Percentiles rank a stretch among this genome's conserved stretches.
Conservation (phyloP, 192 early-diverging fungal genomes). For the Coemansia sp. region DNA sequence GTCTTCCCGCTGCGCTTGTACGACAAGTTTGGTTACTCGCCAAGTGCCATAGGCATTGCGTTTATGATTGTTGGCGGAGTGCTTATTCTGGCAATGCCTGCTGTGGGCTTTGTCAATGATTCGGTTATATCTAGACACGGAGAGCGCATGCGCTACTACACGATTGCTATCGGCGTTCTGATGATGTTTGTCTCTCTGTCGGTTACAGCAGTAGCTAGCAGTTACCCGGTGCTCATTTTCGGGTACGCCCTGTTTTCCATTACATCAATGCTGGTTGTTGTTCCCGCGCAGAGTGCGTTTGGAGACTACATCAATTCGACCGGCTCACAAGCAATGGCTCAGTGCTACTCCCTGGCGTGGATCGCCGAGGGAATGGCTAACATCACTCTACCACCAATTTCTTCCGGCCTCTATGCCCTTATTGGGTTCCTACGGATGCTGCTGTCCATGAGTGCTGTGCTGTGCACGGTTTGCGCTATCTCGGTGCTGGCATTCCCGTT, state of each 20-base stretch:
- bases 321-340: slow-evolving; percentile 40
- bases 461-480: slow-evolving; percentile 26
- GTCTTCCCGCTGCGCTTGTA: slow-evolving; percentile 41
- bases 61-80: slow-evolving; percentile 47
- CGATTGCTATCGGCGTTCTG: slow-evolving; percentile 22
- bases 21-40: slow-evolving; percentile 45
- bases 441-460: slow-evolving; percentile 30
- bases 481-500: slow-evolving; percentile 33
- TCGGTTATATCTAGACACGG: slow-evolving; percentile 19
- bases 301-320: slow-evolving; percentile 48
- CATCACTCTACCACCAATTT: slow-evolving; percentile 36
- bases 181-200: slow-evolving; percentile 25
- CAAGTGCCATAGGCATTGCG: slow-evolving; percentile 35
- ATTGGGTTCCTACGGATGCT: slow-evolving; percentile 38
- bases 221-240: slow-evolving; percentile 32
- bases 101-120: slow-evolving; percentile 37
- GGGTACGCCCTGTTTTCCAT: slow-evolving; percentile 48
- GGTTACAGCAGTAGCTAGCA: slow-evolving; percentile 23
- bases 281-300: slow-evolving; percentile 53
- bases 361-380: slow-evolving; percentile 50
- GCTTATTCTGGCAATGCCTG: slow-evolving; percentile 43
- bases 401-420: slow-evolving; percentile 26
- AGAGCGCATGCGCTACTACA: slow-evolving; percentile 50
- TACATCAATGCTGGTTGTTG: slow-evolving; percentile 39
- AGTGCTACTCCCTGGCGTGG: slow-evolving; percentile 50